These are phyloP conservation scores for Pleurotus sapidus DNA, from an alignment of 768 basidiomycete species.

Conservation along the genomic window DNA sequence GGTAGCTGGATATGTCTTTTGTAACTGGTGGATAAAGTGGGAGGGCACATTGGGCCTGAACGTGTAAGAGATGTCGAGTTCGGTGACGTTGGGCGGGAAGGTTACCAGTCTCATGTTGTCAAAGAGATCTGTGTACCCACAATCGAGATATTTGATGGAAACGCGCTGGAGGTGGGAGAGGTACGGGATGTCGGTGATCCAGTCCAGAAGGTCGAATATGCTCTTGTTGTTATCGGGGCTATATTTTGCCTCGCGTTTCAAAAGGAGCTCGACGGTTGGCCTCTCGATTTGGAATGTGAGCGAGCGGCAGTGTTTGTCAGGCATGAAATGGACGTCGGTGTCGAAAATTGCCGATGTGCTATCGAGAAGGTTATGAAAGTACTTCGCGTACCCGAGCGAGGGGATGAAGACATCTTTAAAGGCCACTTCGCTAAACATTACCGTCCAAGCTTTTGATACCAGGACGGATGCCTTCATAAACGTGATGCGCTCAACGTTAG, in stretches of 20 bases:
- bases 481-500: conserved; percentile 25
- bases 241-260: background rate
- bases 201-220: conserved; percentile 24
- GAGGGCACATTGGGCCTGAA: conserved; percentile 15
- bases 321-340: conserved; percentile 9
- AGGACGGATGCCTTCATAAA: conserved; percentile 28
- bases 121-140: conserved; percentile 31
- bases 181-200: conserved; percentile 16
- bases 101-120: conserved; percentile 23
- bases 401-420: conserved; percentile 31
- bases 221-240: conserved; percentile 1
- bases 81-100: conserved; percentile 27
- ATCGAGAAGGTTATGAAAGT: conserved; percentile 25
- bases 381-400: conserved; percentile 22
- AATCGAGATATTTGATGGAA: conserved; percentile 27
- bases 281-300: conserved; percentile 31
- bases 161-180: conserved; percentile 29
- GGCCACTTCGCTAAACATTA: conserved; percentile 26
- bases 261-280: background rate
- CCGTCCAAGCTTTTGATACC: conserved; percentile 31
- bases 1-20: too few relatives aligned
- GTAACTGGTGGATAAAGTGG: background rate
- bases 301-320: conserved; percentile 26
- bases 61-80: conserved; percentile 28
- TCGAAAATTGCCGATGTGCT: conserved; percentile 14